Conservation (phyloP, 768 basidiomycete species). For the Xerocomellus intermedius region DNA sequence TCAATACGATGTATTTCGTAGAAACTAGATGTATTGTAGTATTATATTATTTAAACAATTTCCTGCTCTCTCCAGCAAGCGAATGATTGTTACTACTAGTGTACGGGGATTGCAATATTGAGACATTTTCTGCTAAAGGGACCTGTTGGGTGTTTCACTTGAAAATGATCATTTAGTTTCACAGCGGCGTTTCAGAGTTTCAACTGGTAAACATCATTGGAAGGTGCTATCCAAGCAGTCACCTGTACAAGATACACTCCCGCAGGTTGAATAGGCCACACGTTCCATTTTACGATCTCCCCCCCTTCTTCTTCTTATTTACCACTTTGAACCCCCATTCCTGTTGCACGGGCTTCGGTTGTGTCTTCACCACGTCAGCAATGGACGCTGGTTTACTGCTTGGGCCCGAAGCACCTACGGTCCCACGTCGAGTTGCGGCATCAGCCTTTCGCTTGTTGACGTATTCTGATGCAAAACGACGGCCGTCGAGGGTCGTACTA, state of each 20-base stretch:
- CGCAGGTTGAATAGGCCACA: background rate
- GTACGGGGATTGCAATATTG: too few species aligned
- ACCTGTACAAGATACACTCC: slow-evolving; percentile 16
- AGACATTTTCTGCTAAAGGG: too few species aligned
- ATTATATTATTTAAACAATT: slow-evolving; percentile 10
- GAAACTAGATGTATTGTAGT: slow-evolving; percentile 20
- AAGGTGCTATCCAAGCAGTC: slow-evolving; percentile 25
- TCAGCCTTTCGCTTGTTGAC: slow-evolving; percentile 85
- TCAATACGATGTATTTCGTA: slow-evolving; percentile 21
- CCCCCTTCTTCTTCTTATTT: slow-evolving; percentile 92
- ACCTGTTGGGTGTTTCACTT: background rate
- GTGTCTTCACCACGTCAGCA: slow-evolving; percentile 87
- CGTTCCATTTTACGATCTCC: slow-evolving; percentile 44
- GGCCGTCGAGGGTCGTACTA: slow-evolving; percentile 91
- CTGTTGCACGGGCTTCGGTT: slow-evolving; percentile 70
- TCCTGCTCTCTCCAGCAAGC: background rate
- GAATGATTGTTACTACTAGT: background rate
- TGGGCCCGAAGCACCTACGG: slow-evolving; percentile 31
- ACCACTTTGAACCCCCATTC: slow-evolving; percentile 94
- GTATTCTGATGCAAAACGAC: slow-evolving; percentile 93
- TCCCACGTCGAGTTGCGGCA: slow-evolving; percentile 54
- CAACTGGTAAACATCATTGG: background rate
- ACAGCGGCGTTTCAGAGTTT: background rate
- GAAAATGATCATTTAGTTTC: background rate
- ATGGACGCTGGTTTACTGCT: slow-evolving; percentile 63